Percentiles rank a stretch among this genome's conserved stretches.
These are phyloP conservation scores for Silybum marianum DNA, from an alignment of 129 eudicot genomes.

Conservation along the genomic window DNA sequence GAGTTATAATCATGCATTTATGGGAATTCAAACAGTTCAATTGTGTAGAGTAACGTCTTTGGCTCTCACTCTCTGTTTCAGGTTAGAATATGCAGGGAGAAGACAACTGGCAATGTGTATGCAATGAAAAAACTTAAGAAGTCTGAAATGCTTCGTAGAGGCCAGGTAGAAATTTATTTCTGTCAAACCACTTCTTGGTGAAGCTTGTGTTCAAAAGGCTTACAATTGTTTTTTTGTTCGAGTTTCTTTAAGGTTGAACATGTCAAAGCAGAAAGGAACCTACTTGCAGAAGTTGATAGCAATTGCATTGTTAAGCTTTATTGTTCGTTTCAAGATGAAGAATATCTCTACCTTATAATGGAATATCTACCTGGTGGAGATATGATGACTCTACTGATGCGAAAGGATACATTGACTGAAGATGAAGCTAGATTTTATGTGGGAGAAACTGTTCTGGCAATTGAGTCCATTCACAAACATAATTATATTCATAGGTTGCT, in stretches of 20 bases:
- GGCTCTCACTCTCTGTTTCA: conserved; percentile 15
- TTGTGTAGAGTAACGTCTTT: not conserved
- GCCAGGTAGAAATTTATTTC: conserved; percentile 62
- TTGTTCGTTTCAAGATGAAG: conserved; percentile 96
- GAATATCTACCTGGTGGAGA: conserved; percentile 98
- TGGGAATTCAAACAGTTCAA: not conserved
- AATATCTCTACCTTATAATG: conserved; percentile 88
- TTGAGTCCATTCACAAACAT: conserved; percentile 93
- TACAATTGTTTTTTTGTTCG: not conserved
- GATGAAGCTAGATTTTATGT: conserved; percentile 91
- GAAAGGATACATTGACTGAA: conserved; percentile 89
- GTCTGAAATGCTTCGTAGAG: conserved; percentile 97
- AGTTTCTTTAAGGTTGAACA: conserved; percentile 79
- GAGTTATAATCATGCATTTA: not conserved
- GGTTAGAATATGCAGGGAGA: conserved; percentile 94
- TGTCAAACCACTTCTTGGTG: not conserved
- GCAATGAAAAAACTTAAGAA: conserved; percentile 98
- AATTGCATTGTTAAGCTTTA: conserved; percentile 95
- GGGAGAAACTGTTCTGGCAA: conserved; percentile 94
- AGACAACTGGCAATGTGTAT: conserved; percentile 85
- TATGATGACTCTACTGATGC: conserved; percentile 96
- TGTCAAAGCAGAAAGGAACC: conserved; percentile 95
- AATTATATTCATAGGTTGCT: conserved; percentile 93
- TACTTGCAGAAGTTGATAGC: conserved; percentile 96
- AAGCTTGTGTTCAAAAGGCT: conserved; percentile 15